Percentiles rank a stretch among this genome's conserved stretches.
Conservation (phyloP, 805 yeast species). For the Candida odintsovae region DNA sequence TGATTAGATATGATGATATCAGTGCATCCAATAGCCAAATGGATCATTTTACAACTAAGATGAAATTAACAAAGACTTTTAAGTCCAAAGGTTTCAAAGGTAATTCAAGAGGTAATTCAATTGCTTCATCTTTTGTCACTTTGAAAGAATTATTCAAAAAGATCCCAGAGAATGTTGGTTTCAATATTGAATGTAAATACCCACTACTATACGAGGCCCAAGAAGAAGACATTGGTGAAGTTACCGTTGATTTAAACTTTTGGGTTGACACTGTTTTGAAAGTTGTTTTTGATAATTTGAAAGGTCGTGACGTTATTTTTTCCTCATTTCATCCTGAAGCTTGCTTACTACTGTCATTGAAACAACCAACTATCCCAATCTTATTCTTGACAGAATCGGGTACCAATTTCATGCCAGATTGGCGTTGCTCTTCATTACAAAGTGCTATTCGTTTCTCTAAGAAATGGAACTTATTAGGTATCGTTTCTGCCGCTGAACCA, state of each 20-base stretch:
- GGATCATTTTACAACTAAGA: conserved; percentile 39
- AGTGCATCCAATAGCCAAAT: conserved; percentile 1
- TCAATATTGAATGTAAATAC: conserved; percentile 90
- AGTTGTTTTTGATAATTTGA: conserved; percentile 69
- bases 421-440: conserved; percentile 81
- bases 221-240: conserved; percentile 79
- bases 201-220: conserved; percentile 95
- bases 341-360: conserved; percentile 76
- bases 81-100: conserved; percentile 86
- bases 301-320: conserved; percentile 80
- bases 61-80: conserved; percentile 86
- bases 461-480: conserved; percentile 86
- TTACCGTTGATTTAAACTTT: conserved; percentile 74
- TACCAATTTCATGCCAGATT: conserved; percentile 79
- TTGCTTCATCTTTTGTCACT: conserved; percentile 90
- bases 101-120: conserved; percentile 81
- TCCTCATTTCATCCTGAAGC: conserved; percentile 95
- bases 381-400: conserved; percentile 89
- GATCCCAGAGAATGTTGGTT: conserved; percentile 79
- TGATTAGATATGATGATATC: conserved; percentile 2
- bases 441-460: conserved; percentile 87
- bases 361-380: conserved; percentile 92
- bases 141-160: conserved; percentile 77
- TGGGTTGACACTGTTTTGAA: conserved; percentile 86
- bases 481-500: conserved; percentile 85